A percentile compares a stretch with the other conserved stretches of the same genome.
Conservation (phyloP, 1,139 yeast genomes). For the Debaryomycetaceae sp. region DNA sequence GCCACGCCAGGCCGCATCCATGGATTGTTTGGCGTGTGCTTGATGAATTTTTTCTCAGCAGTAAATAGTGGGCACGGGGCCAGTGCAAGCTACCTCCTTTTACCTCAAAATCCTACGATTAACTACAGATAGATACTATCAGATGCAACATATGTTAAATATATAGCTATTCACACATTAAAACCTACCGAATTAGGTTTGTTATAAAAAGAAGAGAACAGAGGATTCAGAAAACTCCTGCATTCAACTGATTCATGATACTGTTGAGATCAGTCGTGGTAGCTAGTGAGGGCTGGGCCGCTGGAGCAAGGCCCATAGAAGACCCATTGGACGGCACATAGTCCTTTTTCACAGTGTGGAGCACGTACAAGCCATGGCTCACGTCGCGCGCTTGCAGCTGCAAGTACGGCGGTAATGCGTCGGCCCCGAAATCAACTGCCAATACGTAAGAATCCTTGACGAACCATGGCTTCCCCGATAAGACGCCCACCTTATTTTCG, state of each 20-base stretch:
- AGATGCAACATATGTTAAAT: too few species aligned
- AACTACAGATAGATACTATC: too few species aligned
- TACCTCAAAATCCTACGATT: too few species aligned
- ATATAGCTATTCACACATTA: too few species aligned
- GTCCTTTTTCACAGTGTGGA: constrained; percentile 39
- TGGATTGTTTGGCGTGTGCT: too few species aligned
- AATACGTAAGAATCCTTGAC: constrained; percentile 61
- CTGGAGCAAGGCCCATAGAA: not conserved
- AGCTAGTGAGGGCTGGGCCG: not conserved
- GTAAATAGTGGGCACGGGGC: too few species aligned
- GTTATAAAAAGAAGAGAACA: too few species aligned
- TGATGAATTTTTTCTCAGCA: not conserved
- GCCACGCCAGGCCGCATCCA: too few species aligned
- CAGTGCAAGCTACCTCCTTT: too few species aligned
- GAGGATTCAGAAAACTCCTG: not conserved
- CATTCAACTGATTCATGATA: constrained; percentile 7
- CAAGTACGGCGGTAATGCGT: constrained; percentile 18
- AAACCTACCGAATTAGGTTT: too few species aligned
- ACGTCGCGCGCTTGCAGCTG: constrained; percentile 8
- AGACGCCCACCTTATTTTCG: constrained; percentile 51
- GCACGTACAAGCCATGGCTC: constrained; percentile 29
- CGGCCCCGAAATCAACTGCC: constrained; percentile 26
- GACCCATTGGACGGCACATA: constrained; percentile 6
- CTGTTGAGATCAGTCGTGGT: constrained; percentile 4
- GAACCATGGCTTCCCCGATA: constrained; percentile 35